Base-by-base conservation (phyloP, 257 asterid genomes). In the Fraxinus quadrangulata region DNA sequence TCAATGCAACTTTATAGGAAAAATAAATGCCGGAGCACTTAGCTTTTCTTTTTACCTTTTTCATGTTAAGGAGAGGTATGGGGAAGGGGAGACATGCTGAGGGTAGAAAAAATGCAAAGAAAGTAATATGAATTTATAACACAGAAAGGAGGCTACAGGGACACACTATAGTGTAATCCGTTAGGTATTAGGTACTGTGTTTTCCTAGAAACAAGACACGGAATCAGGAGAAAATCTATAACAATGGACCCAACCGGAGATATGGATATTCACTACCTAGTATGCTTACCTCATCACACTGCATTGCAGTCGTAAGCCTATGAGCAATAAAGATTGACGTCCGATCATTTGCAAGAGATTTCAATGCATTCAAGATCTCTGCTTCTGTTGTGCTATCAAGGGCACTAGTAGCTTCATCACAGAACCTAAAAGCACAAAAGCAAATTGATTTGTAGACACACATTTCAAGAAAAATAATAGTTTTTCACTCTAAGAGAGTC, bases 391-490 rank as follows among this genome's bases (percentile, higher is more conserved):
- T 89, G 94, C 98, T 96, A 66, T 96, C 98, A 77, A 96, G 97
- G 36, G 99, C 99, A 85, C 97, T 96, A 49, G 99, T 96, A 81
- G 99, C 99, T 93, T 96, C 99, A 81, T 96, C 99, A 82, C 99
- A 96, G 67, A 96, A 90, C 97, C 99, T 96, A 73, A 81, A 67
- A 39, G 72, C 54, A 75, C 36, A 76, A 75, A 74, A 31, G 80
- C 7, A 16, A 72, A 70, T 33, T 31, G 7, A 54, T 11, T 13
- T 49, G 16, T 8, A 51, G 63, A 51, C n/a, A 1, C 63, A 51
- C 24, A 51, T 51, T 19, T 51, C 19, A 16, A 19, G 63, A 51
- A 51, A 5, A 4, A 51, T 16, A 4, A 19, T 51, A 19, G 63
- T 51, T 51, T 19, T 19, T 49, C 49, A 40, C 19, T 14, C 54